Evolutionary conservation across 2,329 filamentous ascomycete species (phyloP), one percentile per base, ranked within the genome.

Genomic region (Xylaria sp.): DNA sequence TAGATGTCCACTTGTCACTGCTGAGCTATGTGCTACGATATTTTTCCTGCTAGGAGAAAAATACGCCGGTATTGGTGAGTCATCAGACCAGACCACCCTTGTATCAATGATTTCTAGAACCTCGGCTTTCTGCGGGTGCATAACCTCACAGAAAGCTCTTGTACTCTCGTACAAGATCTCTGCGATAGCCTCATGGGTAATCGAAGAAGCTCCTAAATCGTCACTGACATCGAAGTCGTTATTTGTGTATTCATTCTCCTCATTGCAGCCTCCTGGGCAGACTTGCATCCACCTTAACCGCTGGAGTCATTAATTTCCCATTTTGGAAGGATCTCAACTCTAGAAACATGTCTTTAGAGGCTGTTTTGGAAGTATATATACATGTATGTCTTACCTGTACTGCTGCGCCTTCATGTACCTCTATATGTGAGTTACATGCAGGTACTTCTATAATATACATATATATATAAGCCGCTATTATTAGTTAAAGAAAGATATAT

Each of bases 261-360:
- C 44, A 13, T 61, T 65, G 20, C 63, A 65, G 10, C 42, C 57
- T 2, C 50, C 63, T 33, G 22, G 33, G 44, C 63, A 65, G 4
- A 56, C 57, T 22, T 56, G 10, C n/a, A 65, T 42, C 50, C 31
- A 31, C 13, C 20, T n/a, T n/a, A n/a, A n/a, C n/a, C n/a, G n/a
- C n/a, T n/a, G n/a, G n/a, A n/a, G n/a, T n/a, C n/a, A n/a, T n/a
- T n/a, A n/a, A n/a, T n/a, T n/a, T n/a, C n/a, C n/a, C n/a, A n/a
- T n/a, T n/a, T n/a, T n/a, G n/a, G n/a, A n/a, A n/a, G n/a, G n/a
- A n/a, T n/a, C n/a, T n/a, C n/a, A n/a, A n/a, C n/a, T n/a, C n/a
- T n/a, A n/a, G n/a, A n/a, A n/a, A n/a, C n/a, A n/a, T n/a, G n/a
- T n/a, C n/a, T n/a, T n/a, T n/a, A n/a, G n/a, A n/a, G n/a, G n/a